These are phyloP conservation scores for Dioszegia crocea DNA, from an alignment of 768 basidiomycete species.

Conservation along the genomic window DNA sequence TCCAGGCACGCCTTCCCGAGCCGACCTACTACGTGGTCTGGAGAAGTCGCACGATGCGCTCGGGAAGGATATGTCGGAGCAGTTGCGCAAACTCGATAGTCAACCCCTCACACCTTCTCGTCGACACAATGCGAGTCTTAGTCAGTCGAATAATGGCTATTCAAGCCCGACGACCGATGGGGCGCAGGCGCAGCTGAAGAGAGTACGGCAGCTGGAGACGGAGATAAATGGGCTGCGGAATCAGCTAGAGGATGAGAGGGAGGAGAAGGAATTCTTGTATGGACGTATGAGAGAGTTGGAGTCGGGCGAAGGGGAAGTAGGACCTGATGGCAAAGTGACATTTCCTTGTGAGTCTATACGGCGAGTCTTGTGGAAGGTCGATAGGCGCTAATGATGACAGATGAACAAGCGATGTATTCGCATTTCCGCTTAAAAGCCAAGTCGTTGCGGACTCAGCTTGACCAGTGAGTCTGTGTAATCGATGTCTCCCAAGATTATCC, in stretches of 20 bases:
- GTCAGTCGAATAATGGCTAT: conserved; percentile 53
- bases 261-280: conserved; percentile 40
- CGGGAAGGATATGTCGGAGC: conserved; percentile 41
- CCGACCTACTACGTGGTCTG: conserved; percentile 37
- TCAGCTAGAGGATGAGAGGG: conserved; percentile 45
- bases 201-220: conserved; percentile 33
- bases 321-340: conserved; percentile 13
- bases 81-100: conserved; percentile 33
- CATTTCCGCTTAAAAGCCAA: conserved; percentile 44
- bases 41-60: conserved; percentile 41
- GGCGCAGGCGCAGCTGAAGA: conserved; percentile 12
- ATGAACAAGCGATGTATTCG: conserved; percentile 40
- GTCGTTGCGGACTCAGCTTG: conserved; percentile 33
- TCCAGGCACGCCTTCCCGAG: conserved; percentile 17
- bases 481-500: neutral
- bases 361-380: neutral
- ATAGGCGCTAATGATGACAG: conserved; percentile 3
- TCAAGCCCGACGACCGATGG: conserved; percentile 58
- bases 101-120: conserved; percentile 31
- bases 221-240: conserved; percentile 38
- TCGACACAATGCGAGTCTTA: conserved; percentile 56
- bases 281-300: conserved; percentile 31
- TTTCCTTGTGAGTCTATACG: conserved; percentile 20
- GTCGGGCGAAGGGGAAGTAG: conserved; percentile 10
- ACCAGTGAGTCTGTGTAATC: conserved; percentile 32